phyloP scores from a whole-genome alignment of 2,329 filamentous ascomycete species.

The Arthrobotrys megalospora region DNA sequence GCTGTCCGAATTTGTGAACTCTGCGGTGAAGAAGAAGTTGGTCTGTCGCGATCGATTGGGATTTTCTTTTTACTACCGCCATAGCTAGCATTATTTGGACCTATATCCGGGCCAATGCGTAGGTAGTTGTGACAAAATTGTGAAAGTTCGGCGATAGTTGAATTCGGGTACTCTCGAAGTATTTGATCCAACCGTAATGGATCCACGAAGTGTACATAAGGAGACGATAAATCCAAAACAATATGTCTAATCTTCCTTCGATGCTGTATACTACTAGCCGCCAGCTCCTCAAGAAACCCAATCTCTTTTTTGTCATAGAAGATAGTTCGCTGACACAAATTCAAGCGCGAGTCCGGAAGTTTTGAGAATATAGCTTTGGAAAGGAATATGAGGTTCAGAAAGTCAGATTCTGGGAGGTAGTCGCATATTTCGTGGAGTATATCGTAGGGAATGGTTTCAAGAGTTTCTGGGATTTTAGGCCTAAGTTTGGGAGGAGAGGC shows the following conservation, averaged over 20 bases:
- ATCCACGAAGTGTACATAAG: not conserved
- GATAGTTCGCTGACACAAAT: not conserved
- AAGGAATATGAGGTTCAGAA: not conserved
- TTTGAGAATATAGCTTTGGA: not conserved
- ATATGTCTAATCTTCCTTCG: not conserved
- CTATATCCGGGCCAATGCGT: too few relatives aligned
- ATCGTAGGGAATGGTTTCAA: not conserved
- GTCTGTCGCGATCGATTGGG: too few relatives aligned
- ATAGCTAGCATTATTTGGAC: too few relatives aligned
- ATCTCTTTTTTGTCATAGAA: not conserved
- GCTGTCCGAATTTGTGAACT: too few relatives aligned
- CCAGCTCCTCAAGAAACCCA: not conserved
- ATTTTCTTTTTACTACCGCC: too few relatives aligned
- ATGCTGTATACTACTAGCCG: not conserved
- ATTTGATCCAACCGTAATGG: not conserved
- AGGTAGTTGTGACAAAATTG: too few relatives aligned
- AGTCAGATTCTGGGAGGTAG: not conserved
- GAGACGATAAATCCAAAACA: not conserved
- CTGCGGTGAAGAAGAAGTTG: too few relatives aligned
- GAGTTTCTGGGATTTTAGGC: not conserved
- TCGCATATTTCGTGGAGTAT: constrained; percentile 4
- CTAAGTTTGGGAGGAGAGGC: too few relatives aligned
- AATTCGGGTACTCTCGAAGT: not conserved
- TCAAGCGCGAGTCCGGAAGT: not conserved
- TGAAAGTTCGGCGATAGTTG: too few relatives aligned